These are phyloP conservation scores for Chondrus crispus DNA, from an alignment of 23 red algal species.

Conservation along the genomic window DNA sequence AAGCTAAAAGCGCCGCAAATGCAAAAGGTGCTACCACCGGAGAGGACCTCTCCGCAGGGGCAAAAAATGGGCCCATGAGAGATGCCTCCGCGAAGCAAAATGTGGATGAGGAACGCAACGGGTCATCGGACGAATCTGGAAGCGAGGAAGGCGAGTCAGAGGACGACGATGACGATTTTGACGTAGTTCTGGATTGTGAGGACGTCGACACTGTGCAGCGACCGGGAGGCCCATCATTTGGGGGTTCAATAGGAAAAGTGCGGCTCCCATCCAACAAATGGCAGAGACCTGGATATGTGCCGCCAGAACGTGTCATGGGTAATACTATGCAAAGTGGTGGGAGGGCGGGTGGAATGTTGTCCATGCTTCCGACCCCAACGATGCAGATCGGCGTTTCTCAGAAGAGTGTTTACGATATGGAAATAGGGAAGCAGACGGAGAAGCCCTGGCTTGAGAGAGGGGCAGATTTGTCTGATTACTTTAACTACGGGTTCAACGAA, in stretches of 20 bases:
- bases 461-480: slow-evolving; percentile 91
- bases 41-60: too few species aligned
- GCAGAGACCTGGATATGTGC: slow-evolving; percentile 54
- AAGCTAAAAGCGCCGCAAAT: too few species aligned
- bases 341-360: slow-evolving; percentile 50
- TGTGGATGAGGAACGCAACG: background rate
- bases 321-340: slow-evolving; percentile 14
- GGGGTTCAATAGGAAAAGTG: slow-evolving; percentile 35
- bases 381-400: slow-evolving; percentile 62
- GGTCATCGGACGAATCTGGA: background rate
- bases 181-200: slow-evolving; percentile 42
- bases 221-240: slow-evolving; percentile 3
- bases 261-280: slow-evolving; percentile 44
- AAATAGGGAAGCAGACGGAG: slow-evolving; percentile 90
- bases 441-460: slow-evolving; percentile 96
- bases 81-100: background rate
- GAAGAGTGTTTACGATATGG: slow-evolving; percentile 90
- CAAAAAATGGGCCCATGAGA: too few species aligned
- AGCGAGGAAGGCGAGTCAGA: slow-evolving; percentile 50
- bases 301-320: slow-evolving; percentile 38
- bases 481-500: slow-evolving; percentile 99
- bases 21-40: too few species aligned
- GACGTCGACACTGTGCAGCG: slow-evolving; percentile 10
- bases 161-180: slow-evolving; percentile 58
- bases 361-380: slow-evolving; percentile 84